Percentiles rank a stretch among this genome's conserved stretches.
These are phyloP conservation scores for Tolypocladium paradoxum DNA, from an alignment of 2,329 filamentous ascomycete species.

Conservation along the genomic window DNA sequence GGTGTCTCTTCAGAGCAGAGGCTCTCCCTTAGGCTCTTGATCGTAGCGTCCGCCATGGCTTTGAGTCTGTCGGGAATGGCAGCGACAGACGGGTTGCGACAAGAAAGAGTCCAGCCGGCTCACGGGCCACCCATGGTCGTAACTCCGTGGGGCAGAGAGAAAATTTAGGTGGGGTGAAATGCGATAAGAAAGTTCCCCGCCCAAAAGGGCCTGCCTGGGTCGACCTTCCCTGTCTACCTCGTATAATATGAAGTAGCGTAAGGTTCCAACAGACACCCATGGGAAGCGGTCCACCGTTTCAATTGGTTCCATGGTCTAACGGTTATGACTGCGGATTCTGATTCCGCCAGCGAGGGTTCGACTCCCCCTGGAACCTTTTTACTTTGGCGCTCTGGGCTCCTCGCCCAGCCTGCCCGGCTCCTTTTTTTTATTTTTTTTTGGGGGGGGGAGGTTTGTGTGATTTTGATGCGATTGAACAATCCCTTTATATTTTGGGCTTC, in stretches of 20 bases:
- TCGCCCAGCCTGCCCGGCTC: not conserved
- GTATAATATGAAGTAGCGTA: not conserved
- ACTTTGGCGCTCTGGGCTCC: slow-evolving; percentile 3
- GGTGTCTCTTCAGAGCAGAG: slow-evolving; percentile 72
- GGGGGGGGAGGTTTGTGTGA: too few species aligned
- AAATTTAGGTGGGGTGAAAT: slow-evolving; percentile 24
- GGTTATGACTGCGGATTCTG: slow-evolving; percentile 26
- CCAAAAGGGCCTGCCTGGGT: not conserved
- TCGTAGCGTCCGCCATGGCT: slow-evolving; percentile 28
- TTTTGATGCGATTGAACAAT: too few species aligned
- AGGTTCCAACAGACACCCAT: slow-evolving; percentile 3
- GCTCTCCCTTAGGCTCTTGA: slow-evolving; percentile 58
- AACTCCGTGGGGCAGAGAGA: slow-evolving; percentile 10
- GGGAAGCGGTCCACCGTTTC: slow-evolving; percentile 15
- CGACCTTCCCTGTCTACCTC: not conserved
- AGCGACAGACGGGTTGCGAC: not conserved
- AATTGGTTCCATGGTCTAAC: slow-evolving; percentile 24
- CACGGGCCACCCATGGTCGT: not conserved
- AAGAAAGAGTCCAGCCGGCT: not conserved
- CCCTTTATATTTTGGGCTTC: too few species aligned
- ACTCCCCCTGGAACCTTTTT: slow-evolving; percentile 22
- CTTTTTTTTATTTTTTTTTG: too few species aligned
- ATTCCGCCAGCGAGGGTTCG: slow-evolving; percentile 27
- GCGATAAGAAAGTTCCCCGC: slow-evolving; percentile 8
- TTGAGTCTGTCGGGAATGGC: not conserved